Evolutionary conservation across 2,329 filamentous ascomycete genomes (phyloP).

Genomic region (Cytospora chrysosperma): DNA sequence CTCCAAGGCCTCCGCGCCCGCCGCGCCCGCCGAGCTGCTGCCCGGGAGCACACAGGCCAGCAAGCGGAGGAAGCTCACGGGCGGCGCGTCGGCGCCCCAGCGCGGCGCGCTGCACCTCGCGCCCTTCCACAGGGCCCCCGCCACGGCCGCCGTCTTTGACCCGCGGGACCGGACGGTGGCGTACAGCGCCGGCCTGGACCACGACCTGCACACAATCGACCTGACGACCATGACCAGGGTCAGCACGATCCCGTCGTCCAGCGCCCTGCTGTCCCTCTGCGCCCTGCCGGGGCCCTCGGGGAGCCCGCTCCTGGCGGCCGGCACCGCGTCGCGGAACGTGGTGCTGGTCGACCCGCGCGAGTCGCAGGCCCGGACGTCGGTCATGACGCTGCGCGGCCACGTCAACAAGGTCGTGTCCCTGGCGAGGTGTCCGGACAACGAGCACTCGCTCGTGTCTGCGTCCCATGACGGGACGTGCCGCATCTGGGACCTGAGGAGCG

Average conservation of each 20-base stretch:
- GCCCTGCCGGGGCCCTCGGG: slow-evolving; percentile 64
- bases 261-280: slow-evolving; percentile 77
- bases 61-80: slow-evolving; percentile 73
- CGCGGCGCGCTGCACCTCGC: slow-evolving; percentile 78
- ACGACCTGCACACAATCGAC: slow-evolving; percentile 88
- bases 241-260: slow-evolving; percentile 77
- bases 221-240: slow-evolving; percentile 77
- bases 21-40: slow-evolving; percentile 67
- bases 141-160: slow-evolving; percentile 82
- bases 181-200: slow-evolving; percentile 89
- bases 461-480: slow-evolving; percentile 89
- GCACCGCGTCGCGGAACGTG: slow-evolving; percentile 82
- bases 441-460: slow-evolving; percentile 83
- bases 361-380: slow-evolving; percentile 71
- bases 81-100: slow-evolving; percentile 55
- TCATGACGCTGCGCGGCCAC: slow-evolving; percentile 90
- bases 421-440: slow-evolving; percentile 58
- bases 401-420: slow-evolving; percentile 66
- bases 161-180: slow-evolving; percentile 81
- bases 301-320: slow-evolving; percentile 60
- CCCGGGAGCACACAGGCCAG: slow-evolving; percentile 60
- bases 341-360: slow-evolving; percentile 89
- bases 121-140: slow-evolving; percentile 68
- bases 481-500: slow-evolving; percentile 87
- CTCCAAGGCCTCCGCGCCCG: slow-evolving; percentile 71